These are phyloP conservation scores for Xylaria acuta DNA, from an alignment of 495 filamentous ascomycete genomes.

Conservation along the genomic window DNA sequence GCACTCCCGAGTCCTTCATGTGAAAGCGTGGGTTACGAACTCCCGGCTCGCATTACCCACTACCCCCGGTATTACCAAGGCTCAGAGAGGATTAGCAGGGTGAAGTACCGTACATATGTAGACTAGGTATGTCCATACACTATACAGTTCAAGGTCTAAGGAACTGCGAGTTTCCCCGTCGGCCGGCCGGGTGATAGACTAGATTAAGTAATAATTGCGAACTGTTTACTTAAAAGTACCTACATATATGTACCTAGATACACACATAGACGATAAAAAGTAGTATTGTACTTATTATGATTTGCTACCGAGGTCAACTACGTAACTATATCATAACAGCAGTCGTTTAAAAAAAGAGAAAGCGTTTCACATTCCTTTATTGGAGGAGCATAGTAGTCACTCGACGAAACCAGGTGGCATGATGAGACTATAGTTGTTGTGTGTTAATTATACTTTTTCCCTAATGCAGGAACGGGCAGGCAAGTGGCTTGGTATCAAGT, in stretches of 20 bases:
- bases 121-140: neutral
- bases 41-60: neutral
- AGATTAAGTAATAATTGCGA: conserved; percentile 7
- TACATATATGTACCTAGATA: no score
- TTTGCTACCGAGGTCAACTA: neutral
- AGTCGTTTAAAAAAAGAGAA: neutral
- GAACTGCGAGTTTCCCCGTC: neutral
- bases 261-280: no score
- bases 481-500: conserved; percentile 5
- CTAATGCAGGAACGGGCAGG: conserved; percentile 8
- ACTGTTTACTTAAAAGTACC: no score
- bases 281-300: neutral
- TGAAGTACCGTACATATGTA: neutral
- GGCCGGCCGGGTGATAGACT: neutral
- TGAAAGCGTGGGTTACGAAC: neutral
- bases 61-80: neutral
- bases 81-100: neutral
- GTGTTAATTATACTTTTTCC: neutral
- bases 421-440: neutral
- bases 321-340: neutral
- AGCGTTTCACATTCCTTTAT: conserved; percentile 6
- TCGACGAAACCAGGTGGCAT: neutral
- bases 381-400: neutral
- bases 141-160: no score
- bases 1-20: neutral